Percentiles rank a stretch among this genome's conserved stretches.
Conservation (phyloP, 352 stramenopile species). For the Aphanomyces invadans region DNA sequence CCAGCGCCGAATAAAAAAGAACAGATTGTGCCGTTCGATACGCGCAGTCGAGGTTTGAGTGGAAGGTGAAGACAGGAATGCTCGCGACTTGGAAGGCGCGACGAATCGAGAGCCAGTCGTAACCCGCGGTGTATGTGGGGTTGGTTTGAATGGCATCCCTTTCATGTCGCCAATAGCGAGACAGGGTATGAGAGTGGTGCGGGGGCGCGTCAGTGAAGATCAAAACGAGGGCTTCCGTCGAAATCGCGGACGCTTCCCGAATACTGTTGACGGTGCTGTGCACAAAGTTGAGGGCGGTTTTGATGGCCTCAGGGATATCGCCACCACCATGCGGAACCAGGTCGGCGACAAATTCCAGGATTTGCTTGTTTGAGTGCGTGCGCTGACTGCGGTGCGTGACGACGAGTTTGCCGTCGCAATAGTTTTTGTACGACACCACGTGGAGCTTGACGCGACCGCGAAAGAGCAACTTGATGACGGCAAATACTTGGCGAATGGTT, state of each 20-base stretch:
- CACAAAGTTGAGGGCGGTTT: constrained; percentile 17
- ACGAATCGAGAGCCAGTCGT: constrained; percentile 19
- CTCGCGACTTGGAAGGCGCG: not conserved
- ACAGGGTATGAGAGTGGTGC: constrained; percentile 10
- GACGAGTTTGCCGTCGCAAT: constrained; percentile 14
- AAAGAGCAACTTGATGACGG: constrained; percentile 20
- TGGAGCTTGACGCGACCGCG: constrained; percentile 19
- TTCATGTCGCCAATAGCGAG: not conserved
- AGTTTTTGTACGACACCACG: constrained; percentile 23
- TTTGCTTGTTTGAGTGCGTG: constrained; percentile 23
- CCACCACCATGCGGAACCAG: constrained; percentile 9
- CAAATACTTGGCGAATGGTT: constrained; percentile 22
- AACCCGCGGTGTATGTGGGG: constrained; percentile 5
- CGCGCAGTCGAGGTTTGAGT: not conserved
- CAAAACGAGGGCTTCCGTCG: not conserved
- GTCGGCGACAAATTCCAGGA: constrained; percentile 2
- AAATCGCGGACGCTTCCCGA: not conserved
- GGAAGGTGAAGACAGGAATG: constrained; percentile 18
- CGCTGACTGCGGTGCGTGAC: constrained; percentile 8
- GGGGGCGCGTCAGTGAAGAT: constrained; percentile 23
- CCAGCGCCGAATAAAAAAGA: constrained; percentile 12
- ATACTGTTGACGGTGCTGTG: not conserved
- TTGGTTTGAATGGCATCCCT: constrained; percentile 5
- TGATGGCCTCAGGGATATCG: constrained; percentile 21
- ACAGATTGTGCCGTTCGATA: not conserved